phyloP scores from a whole-genome alignment of 768 basidiomycete genomes.

The Boletellus ananas region DNA sequence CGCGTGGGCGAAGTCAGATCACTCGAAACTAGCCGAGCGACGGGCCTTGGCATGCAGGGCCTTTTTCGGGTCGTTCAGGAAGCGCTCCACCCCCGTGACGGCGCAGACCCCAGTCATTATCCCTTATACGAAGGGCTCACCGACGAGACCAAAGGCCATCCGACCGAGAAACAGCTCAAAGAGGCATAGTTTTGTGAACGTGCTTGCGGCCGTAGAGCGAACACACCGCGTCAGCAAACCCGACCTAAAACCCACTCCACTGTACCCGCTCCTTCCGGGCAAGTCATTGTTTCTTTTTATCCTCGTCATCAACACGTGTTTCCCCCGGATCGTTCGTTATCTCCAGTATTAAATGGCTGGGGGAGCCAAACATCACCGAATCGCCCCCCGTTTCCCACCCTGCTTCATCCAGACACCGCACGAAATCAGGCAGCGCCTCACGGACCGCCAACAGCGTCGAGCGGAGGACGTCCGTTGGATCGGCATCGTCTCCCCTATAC shows the following conservation, averaged over 20 bases:
- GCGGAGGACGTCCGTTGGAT: conserved; percentile 6
- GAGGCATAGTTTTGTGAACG: no score
- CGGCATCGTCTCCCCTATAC: background rate
- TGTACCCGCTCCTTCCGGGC: background rate
- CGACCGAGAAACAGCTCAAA: no score
- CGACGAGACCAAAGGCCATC: no score
- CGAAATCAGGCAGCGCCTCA: conserved; percentile 16
- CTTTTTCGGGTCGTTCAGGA: background rate
- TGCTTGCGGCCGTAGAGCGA: background rate
- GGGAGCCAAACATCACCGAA: conserved; percentile 30
- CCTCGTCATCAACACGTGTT: conserved; percentile 3
- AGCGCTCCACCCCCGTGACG: no score
- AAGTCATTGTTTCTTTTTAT: conserved; percentile 19
- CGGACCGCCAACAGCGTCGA: conserved; percentile 12
- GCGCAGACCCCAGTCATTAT: no score
- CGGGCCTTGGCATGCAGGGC: no score
- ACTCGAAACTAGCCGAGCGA: no score
- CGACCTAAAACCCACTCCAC: no score
- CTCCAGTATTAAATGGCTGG: conserved; percentile 20
- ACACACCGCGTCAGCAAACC: background rate
- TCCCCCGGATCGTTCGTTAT: background rate
- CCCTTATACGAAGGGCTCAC: no score
- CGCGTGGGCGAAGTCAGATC: background rate
- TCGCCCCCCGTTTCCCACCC: conserved; percentile 40
- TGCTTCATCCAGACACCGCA: conserved; percentile 15